Evolutionary conservation across 371 early-diverging fungal species (phyloP), one percentile per base, ranked within the genome.

Genomic region (Rhizopus sp.): DNA sequence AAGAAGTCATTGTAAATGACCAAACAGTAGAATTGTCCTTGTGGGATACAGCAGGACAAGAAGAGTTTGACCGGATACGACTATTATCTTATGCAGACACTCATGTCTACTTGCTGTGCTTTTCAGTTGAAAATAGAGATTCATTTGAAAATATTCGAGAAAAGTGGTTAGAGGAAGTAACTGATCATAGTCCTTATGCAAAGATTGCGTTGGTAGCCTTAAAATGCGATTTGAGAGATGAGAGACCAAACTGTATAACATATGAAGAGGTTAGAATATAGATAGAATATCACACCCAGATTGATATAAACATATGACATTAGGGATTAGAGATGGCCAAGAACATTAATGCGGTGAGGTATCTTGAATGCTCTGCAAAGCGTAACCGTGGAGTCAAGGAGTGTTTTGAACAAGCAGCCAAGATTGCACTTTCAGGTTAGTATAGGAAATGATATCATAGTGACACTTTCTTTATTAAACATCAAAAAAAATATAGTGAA

Each of bases 31-130:
- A 88, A 68, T 68, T 97, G 10, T 90, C 91, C 12, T 72, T 97
- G 23, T 95, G 93, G 92, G 97, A 97, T 76, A 97, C 97, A 16
- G 93, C 93, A 48, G 94, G 96, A 2, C 88, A 88, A 66, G 89
- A 88, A 64, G 86, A 81, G 46, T 84, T 81, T 68, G 87, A 86
- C 59, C 71, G 84, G 7, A 50, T 86, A 46, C 60, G 87, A 37
- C 58, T 78, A 8, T 50, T 86, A 35, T 80, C 82, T 7, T 86
- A 86, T 37, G 74, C 74, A 31, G 82, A 80, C 55, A 70, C 81
- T 0, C 80, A 85, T 62, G 79, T 82, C 4, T 68, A 84, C 23
- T 57, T 86, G 54, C 59, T 86, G 32, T 86, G 87, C 51, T 86
- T 74, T 52, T 69, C 86, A 10, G 75, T 86, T 31, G 86, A 86